These are phyloP conservation scores for Hypholoma sublateritium DNA, from an alignment of 768 basidiomycete genomes.

Conservation along the genomic window DNA sequence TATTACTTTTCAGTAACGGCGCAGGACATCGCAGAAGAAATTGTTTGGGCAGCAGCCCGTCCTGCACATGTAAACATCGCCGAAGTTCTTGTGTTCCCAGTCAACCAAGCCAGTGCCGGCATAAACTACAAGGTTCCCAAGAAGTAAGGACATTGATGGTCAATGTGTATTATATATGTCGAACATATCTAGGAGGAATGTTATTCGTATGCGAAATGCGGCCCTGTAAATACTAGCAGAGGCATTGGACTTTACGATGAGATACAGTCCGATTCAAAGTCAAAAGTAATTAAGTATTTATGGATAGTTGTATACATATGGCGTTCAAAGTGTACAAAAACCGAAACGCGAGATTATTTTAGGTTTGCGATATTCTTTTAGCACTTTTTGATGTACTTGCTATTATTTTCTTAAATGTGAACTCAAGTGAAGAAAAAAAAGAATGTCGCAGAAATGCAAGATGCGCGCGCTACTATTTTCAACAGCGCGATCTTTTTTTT, in stretches of 20 bases:
- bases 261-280: not conserved
- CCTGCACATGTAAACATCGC: constrained; percentile 93
- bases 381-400: no score
- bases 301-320: not conserved
- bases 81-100: constrained; percentile 74
- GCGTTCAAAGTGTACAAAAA: no score
- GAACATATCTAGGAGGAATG: constrained; percentile 10
- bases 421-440: no score
- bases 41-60: constrained; percentile 93
- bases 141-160: constrained; percentile 20
- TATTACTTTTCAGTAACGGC: constrained; percentile 56
- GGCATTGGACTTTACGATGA: no score
- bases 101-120: constrained; percentile 74
- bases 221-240: not conserved
- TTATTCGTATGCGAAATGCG: constrained; percentile 2
- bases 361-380: no score
- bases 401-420: no score
- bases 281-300: not conserved
- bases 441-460: no score
- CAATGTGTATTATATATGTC: not conserved
- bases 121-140: constrained; percentile 55
- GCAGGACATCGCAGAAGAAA: constrained; percentile 94
- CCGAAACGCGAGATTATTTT: no score
- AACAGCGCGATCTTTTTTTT: no score
- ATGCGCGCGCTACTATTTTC: no score